Evolutionary conservation across 2,329 filamentous ascomycete genomes (phyloP), one percentile per base, ranked within the genome.

Genomic region (Apiospora koreana): DNA sequence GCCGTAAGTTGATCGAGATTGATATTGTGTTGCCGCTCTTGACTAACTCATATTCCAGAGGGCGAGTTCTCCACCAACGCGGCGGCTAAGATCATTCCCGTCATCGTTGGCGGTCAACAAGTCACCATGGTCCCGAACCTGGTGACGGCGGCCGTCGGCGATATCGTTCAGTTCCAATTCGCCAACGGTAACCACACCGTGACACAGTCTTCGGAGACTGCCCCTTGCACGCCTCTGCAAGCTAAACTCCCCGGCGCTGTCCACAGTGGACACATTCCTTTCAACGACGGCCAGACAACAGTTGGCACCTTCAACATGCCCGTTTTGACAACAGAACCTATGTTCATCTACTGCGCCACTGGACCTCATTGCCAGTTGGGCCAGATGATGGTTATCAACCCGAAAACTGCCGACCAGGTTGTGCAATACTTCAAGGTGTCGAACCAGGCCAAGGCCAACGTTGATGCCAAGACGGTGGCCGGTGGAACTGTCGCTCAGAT

Each of bases 361-460:
- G 81, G 79, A 0, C 82, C 81, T 3, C 86, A 88, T 70, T 88
- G 86, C 64, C 83, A 86, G 74, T 75, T 75, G 10, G 86, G 86
- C 9, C 86, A 87, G 80, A 81, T 85, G 38, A 82, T 86, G 78
- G 81, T 86, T 7, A 82, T 88, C 48, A 88, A 88, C 70, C 82
- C 83, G 3, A 73, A 71, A 12, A 75, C 74, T 28, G 73, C 75
- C 12, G 71, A 76, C n/a, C 78, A 80, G 31, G 74, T 80, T 41
- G 71, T 79, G 18, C 71, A 78, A 50, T 79, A 78, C 64, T 74
- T 74, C 54, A 79, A 77, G 23, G 50, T 73, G 1, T 71, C 78
- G 1, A 69, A 72, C 1, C 71, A 72, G 4, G 73, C 77, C 0
- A 69, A 68, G 6, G 70, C 70, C 1, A 79, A 75, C 45, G 75